Base-by-base conservation (phyloP, 495 filamentous ascomycete species). In the Penicillium coffeae region DNA sequence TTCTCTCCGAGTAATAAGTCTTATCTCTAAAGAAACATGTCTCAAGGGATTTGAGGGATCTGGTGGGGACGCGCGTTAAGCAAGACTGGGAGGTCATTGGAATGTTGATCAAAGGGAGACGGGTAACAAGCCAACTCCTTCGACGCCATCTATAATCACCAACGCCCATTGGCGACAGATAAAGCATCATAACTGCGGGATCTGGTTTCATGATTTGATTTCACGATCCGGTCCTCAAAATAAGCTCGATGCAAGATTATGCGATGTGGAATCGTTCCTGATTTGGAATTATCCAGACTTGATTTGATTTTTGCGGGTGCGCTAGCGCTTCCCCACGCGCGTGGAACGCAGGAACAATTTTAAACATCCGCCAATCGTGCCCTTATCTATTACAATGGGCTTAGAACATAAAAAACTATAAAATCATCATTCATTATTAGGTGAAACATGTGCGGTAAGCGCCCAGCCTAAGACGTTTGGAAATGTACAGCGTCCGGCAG, bases 401-500 rank as follows among this genome's bases (percentile, higher is more conserved):
- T n/a, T n/a, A n/a, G n/a, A n/a, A n/a, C n/a, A n/a, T n/a, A 30
- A 30, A 10, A 30, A 30, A 30, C 4, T 5, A 10, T 5, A 30
- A 30, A 30, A 10, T 10, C 25, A 30, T 30, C 25, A 5, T 5
- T 30, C 25, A 10, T 30, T 5, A 10, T 5, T 30, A 30, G 4
- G 10, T 30, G 5, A 30, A 30, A 10, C 25, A 30, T n/a, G 10
- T 30, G 25, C 10, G 5, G 25, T 30, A 30, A 5, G 25, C 25
- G 10, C 10, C 25, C 25, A 30, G 5, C 25, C 5, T 30, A 10
- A 4, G 25, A 4, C 25, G 25, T 10, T 35, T 47, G 63, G 48
- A 62, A 64, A 32, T 52, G 47, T 3, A 54, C 57, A 14, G 64
- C 59, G 19, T 59, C 42, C 0, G 66, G 64, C 22, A 71, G 33